Evolutionary conservation across 352 stramenopile genomes (phyloP).

Genomic region (Blastocystis sp.): DNA sequence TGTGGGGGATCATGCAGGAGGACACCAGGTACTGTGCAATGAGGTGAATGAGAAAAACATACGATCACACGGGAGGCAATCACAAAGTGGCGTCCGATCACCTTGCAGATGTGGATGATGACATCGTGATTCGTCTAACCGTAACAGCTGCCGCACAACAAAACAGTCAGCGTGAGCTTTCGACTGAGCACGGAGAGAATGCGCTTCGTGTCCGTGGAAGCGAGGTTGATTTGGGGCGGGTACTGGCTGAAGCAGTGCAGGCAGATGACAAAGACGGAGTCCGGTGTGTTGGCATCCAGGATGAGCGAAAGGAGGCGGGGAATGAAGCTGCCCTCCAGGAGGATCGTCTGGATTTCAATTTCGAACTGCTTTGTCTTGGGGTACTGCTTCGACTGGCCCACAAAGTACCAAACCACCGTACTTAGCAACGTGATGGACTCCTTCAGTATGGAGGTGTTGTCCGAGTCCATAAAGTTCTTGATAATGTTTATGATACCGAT

Average conservation of each 20-base stretch:
- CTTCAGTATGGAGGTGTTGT: background rate
- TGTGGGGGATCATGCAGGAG: conserved; percentile 38
- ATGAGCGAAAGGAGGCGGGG: background rate
- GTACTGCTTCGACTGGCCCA: conserved; percentile 11
- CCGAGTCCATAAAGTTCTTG: background rate
- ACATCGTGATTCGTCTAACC: background rate
- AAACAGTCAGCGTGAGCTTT: background rate
- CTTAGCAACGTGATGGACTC: background rate
- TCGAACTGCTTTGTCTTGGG: conserved; percentile 9
- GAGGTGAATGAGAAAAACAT: background rate
- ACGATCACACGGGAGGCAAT: background rate
- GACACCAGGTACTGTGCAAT: conserved; percentile 20
- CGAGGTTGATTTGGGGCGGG: background rate
- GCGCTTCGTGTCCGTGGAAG: background rate
- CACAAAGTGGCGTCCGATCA: conserved; percentile 3
- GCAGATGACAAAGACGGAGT: background rate
- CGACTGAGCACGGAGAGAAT: background rate
- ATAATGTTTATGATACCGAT: conserved; percentile 47
- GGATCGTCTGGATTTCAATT: background rate
- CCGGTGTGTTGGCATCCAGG: background rate
- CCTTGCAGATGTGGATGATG: conserved; percentile 36
- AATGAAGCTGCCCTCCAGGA: conserved; percentile 28
- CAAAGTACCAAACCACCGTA: conserved; percentile 4
- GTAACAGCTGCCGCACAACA: background rate
- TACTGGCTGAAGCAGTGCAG: conserved; percentile 48